These are phyloP conservation scores for Aspergillus sclerotialis DNA, from an alignment of 2,329 filamentous ascomycete species.

Conservation along the genomic window DNA sequence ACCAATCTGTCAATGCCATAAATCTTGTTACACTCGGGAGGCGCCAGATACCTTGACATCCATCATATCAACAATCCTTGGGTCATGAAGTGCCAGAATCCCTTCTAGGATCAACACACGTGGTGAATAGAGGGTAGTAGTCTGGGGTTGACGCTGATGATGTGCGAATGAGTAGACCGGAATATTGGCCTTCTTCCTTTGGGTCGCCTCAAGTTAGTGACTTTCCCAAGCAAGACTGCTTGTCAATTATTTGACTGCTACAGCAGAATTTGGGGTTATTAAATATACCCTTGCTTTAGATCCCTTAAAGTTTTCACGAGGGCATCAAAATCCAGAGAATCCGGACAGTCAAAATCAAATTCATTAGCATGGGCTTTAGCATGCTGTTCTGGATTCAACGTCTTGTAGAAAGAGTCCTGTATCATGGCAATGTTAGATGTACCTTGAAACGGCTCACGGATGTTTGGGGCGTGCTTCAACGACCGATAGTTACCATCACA, in stretches of 20 bases:
- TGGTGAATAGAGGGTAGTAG: conserved; percentile 88
- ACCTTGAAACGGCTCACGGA: neutral
- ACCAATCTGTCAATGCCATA: conserved; percentile 1
- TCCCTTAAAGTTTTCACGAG: conserved; percentile 72
- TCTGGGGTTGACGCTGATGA: conserved; percentile 71
- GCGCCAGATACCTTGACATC: conserved; percentile 69
- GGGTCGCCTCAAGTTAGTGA: conserved; percentile 1
- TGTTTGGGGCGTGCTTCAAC: conserved; percentile 6
- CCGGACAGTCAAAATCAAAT: conserved; percentile 91
- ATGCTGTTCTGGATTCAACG: conserved; percentile 70
- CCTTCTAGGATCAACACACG: conserved; percentile 94
- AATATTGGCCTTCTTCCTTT: conserved; percentile 61
- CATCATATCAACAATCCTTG: conserved; percentile 72
- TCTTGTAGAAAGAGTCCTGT: conserved; percentile 97
- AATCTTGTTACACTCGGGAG: neutral
- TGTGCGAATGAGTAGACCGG: conserved; percentile 93
- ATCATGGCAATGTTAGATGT: conserved; percentile 12
- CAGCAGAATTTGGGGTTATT: neutral
- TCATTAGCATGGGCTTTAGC: conserved; percentile 79
- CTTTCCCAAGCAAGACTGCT: neutral
- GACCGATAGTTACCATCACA: conserved; percentile 64
- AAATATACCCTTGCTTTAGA: conserved; percentile 76
- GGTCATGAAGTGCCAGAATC: conserved; percentile 90
- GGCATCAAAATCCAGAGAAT: conserved; percentile 90
- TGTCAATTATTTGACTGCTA: neutral